Conservation (phyloP, 164 flowering plant species). For the Paratinospora sagittata region DNA sequence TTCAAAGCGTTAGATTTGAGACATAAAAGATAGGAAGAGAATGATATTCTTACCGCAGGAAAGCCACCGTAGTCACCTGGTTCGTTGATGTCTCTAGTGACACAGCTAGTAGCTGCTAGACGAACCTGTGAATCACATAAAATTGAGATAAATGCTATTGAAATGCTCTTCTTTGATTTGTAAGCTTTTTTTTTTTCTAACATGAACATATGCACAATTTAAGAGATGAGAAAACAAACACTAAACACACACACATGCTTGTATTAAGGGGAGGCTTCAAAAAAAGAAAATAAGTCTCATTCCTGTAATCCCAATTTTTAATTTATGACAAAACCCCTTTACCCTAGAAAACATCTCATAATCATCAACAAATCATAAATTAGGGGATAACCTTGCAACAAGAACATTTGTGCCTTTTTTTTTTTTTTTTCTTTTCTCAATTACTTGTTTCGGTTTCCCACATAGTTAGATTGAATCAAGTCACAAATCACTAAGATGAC, state of each 20-base stretch:
- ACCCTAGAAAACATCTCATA: neutral
- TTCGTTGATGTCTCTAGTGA: constrained; percentile 68
- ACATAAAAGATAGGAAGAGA: neutral
- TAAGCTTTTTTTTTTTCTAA: too few relatives aligned
- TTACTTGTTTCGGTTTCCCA: neutral
- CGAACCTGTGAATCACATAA: constrained; percentile 56
- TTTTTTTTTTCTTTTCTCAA: too few relatives aligned
- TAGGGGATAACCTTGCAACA: neutral
- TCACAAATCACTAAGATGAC: neutral
- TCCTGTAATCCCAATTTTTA: neutral
- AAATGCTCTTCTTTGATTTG: neutral
- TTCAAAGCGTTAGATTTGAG: neutral
- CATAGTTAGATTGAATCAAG: neutral
- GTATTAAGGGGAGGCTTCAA: neutral
- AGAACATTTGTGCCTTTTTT: neutral
- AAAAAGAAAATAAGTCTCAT: neutral
- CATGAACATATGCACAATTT: too few relatives aligned
- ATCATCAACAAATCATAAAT: neutral
- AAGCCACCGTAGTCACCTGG: constrained; percentile 95
- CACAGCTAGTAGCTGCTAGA: constrained; percentile 82
- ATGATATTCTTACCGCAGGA: constrained; percentile 63
- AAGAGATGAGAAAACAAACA: neutral
- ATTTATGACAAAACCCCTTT: too few relatives aligned
- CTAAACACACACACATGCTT: neutral
- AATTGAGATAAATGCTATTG: neutral